Conservation (phyloP, 768 basidiomycete species). For the Piloderma croceum region DNA sequence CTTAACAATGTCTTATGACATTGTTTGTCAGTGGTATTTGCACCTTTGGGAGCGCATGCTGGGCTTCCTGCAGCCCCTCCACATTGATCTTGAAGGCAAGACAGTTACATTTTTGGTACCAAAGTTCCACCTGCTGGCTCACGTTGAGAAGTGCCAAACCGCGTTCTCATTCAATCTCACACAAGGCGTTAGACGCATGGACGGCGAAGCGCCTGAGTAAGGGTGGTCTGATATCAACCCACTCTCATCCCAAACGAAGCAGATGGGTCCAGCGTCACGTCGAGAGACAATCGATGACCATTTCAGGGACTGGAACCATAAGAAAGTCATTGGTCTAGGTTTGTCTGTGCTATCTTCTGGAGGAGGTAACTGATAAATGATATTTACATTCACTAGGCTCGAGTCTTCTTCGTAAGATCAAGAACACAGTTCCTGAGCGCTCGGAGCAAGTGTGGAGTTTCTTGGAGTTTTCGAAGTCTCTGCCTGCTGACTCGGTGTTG, state of each 20-base stretch:
- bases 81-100: not conserved
- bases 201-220: slow-evolving; percentile 31
- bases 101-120: slow-evolving; percentile 21
- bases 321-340: slow-evolving; percentile 24
- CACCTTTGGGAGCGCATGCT: slow-evolving; percentile 4
- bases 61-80: not conserved
- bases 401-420: slow-evolving; percentile 1
- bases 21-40: slow-evolving; percentile 21
- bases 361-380: no score
- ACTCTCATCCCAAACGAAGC: slow-evolving; percentile 19
- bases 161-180: slow-evolving; percentile 26
- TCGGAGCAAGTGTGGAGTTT: not conserved
- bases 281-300: slow-evolving; percentile 28
- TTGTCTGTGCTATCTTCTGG: not conserved
- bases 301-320: slow-evolving; percentile 24
- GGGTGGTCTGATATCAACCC: slow-evolving; percentile 25
- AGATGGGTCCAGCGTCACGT: slow-evolving; percentile 27
- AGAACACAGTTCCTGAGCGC: not conserved
- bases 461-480: not conserved
- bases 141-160: slow-evolving; percentile 21
- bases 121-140: slow-evolving; percentile 33
- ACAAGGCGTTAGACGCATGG: slow-evolving; percentile 19
- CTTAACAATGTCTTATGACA: slow-evolving; percentile 13
- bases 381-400: no score
- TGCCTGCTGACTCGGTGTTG: not conserved